phyloP scores from a whole-genome alignment of 345 rosid genomes.

The Hypericum perforatum region DNA sequence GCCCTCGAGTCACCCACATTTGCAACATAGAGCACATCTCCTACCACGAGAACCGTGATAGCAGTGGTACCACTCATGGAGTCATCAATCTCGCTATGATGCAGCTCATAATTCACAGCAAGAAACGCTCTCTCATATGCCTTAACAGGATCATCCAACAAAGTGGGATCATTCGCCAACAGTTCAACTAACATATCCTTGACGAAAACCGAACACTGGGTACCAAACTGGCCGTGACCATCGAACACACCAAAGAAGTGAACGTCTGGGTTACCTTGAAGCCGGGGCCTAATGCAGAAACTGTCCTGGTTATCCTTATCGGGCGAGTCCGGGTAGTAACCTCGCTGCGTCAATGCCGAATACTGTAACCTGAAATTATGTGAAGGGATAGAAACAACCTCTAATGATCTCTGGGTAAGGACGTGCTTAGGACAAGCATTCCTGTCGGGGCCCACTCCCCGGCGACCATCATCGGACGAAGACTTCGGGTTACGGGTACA shows the following conservation, averaged over 20 bases:
- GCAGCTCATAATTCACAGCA: slow-evolving; percentile 58
- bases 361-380: slow-evolving; percentile 58
- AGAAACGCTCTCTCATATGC: slow-evolving; percentile 63
- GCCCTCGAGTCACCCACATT: slow-evolving; percentile 99
- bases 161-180: slow-evolving; percentile 44
- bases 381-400: slow-evolving; percentile 51
- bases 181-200: slow-evolving; percentile 60
- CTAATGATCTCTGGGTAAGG: slow-evolving; percentile 50
- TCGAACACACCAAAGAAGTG: slow-evolving; percentile 95
- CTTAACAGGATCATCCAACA: slow-evolving; percentile 62
- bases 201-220: slow-evolving; percentile 72
- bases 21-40: slow-evolving; percentile 72
- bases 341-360: slow-evolving; percentile 66
- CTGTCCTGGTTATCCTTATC: slow-evolving; percentile 85
- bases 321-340: slow-evolving; percentile 73
- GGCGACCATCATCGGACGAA: slow-evolving; percentile 33
- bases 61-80: slow-evolving; percentile 94
- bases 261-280: slow-evolving; percentile 76
- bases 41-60: slow-evolving; percentile 77
- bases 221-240: slow-evolving; percentile 75
- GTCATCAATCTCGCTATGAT: slow-evolving; percentile 70
- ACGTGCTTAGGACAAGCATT: slow-evolving; percentile 28
- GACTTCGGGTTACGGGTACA: slow-evolving; percentile 57
- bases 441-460: slow-evolving; percentile 16
- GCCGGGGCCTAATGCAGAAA: slow-evolving; percentile 55